Percentiles rank a stretch among this genome's conserved stretches.
Conservation (phyloP, 495 filamentous ascomycete genomes). For the Aspergillus affinis region DNA sequence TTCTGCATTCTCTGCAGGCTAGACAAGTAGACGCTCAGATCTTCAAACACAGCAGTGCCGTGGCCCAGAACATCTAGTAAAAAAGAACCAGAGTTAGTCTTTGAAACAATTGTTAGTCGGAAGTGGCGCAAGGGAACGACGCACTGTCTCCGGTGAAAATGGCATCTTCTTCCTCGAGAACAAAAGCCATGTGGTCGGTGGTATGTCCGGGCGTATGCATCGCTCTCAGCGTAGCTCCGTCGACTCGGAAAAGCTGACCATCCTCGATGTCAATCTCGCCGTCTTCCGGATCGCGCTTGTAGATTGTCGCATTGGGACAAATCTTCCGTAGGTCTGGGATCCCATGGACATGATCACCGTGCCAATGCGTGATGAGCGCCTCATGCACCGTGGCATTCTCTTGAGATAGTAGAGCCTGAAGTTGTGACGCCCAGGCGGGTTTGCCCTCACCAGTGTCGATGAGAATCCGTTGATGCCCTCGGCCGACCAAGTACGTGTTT, state of each 20-base stretch:
- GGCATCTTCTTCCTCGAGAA: slow-evolving; percentile 71
- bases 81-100: not conserved
- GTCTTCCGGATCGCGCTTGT: slow-evolving; percentile 49
- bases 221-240: slow-evolving; percentile 75
- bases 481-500: slow-evolving; percentile 85
- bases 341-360: slow-evolving; percentile 80
- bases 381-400: slow-evolving; percentile 64
- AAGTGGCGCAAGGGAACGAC: slow-evolving; percentile 11
- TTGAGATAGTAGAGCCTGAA: slow-evolving; percentile 60
- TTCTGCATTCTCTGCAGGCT: slow-evolving; percentile 70
- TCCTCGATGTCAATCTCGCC: slow-evolving; percentile 56
- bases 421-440: slow-evolving; percentile 55
- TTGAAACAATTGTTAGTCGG: not conserved
- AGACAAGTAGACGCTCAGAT: slow-evolving; percentile 69
- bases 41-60: slow-evolving; percentile 90
- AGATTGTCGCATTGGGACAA: slow-evolving; percentile 55
- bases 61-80: slow-evolving; percentile 76
- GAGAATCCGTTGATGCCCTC: slow-evolving; percentile 62
- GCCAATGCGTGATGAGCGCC: slow-evolving; percentile 85
- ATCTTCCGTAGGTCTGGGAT: slow-evolving; percentile 61
- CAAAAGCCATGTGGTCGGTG: slow-evolving; percentile 75
- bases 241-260: slow-evolving; percentile 69
- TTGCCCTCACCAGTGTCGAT: slow-evolving; percentile 79
- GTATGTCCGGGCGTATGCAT: slow-evolving; percentile 84
- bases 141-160: slow-evolving; percentile 88